These are phyloP conservation scores for Cercis canadensis DNA, from an alignment of 306 rosid genomes.

Conservation along the genomic window DNA sequence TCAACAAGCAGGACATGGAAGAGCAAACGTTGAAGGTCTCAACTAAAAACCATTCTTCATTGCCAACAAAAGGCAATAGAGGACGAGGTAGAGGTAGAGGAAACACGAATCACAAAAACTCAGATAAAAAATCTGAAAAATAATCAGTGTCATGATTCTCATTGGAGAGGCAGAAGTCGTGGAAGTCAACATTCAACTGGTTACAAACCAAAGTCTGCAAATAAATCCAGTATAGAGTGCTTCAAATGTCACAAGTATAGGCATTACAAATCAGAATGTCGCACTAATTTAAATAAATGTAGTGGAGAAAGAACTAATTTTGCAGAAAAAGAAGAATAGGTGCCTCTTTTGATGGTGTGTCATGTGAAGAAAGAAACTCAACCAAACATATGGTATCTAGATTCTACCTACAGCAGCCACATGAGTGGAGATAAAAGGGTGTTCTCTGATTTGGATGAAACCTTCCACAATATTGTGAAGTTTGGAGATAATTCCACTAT, in stretches of 20 bases:
- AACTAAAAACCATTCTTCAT: not conserved
- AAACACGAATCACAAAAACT: not conserved
- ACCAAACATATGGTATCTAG: constrained; percentile 26
- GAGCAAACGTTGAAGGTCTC: not conserved
- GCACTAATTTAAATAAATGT: not conserved
- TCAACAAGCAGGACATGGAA: not conserved
- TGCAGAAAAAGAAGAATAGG: constrained; percentile 1
- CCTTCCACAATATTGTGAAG: not conserved
- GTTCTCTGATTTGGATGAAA: not conserved
- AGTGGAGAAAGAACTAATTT: not conserved
- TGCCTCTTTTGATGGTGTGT: not conserved
- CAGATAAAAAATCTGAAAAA: not conserved
- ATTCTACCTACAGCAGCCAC: not conserved
- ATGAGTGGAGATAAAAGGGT: too few relatives aligned
- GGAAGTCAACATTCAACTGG: not conserved
- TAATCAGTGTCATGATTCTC: not conserved
- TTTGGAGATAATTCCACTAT: not conserved
- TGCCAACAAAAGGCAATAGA: not conserved
- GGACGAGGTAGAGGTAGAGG: not conserved
- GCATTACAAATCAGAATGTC: constrained; percentile 1
- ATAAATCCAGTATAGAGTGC: constrained; percentile 1
- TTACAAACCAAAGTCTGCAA: not conserved
- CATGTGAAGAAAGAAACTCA: too few relatives aligned
- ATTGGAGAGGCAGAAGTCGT: not conserved
- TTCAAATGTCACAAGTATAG: constrained; percentile 11